A percentile compares a stretch with the other conserved stretches of the same genome.
These are phyloP conservation scores for Xylariaceae sp. DNA, from an alignment of 2,329 filamentous ascomycete species.

Conservation along the genomic window DNA sequence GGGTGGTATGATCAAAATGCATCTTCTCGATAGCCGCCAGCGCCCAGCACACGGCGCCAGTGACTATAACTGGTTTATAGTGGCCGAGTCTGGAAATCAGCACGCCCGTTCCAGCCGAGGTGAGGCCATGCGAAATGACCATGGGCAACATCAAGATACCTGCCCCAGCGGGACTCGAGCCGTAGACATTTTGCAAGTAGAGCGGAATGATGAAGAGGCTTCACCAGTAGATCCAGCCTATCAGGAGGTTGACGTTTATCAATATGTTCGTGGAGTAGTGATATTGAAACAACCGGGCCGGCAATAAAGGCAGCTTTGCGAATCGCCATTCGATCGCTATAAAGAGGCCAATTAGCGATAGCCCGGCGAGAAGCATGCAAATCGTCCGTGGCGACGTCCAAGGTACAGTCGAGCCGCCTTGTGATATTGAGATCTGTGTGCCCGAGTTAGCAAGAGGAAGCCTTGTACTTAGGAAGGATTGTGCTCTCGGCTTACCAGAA, in stretches of 20 bases:
- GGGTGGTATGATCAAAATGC: constrained; percentile 2
- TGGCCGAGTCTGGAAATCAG: not conserved
- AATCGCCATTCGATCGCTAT: not conserved
- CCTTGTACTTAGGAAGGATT: not conserved
- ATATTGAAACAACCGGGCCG: constrained; percentile 4
- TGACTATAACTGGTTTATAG: constrained; percentile 5
- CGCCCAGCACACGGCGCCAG: constrained; percentile 3
- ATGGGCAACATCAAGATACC: constrained; percentile 7
- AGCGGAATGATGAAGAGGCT: constrained; percentile 4
- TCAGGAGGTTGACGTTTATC: constrained; percentile 1
- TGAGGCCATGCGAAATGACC: constrained; percentile 6
- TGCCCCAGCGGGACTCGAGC: not conserved
- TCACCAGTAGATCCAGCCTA: constrained; percentile 8
- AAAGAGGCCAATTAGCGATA: not conserved
- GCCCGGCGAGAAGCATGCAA: too few relatives aligned
- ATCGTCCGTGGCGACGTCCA: constrained; percentile 1
- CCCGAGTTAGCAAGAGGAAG: not conserved
- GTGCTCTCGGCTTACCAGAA: not conserved
- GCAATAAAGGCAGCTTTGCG: constrained; percentile 6
- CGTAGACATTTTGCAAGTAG: constrained; percentile 6
- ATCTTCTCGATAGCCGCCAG: constrained; percentile 4
- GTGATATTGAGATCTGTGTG: constrained; percentile 5
- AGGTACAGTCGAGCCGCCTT: constrained; percentile 3
- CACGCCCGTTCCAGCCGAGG: constrained; percentile 1
- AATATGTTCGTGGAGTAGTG: constrained; percentile 3